These are phyloP conservation scores for Mediolabrus comicus DNA, from an alignment of 108 stramenopile genomes.

Conservation along the genomic window DNA sequence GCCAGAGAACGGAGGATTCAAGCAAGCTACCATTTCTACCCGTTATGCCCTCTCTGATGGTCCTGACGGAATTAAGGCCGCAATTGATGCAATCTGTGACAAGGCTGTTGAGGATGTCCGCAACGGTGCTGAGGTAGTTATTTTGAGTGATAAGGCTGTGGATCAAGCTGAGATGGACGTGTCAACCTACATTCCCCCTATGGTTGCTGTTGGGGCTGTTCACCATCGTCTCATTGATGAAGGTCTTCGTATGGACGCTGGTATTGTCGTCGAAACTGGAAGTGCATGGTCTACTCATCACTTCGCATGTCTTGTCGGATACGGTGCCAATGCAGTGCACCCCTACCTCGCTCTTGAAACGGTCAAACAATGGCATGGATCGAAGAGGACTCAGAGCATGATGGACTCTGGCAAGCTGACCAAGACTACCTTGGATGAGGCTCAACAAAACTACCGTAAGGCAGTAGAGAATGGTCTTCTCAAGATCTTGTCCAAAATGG, in stretches of 20 bases:
- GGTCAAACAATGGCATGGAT: slow-evolving; percentile 86
- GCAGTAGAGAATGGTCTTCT: slow-evolving; percentile 91
- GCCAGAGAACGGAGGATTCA: slow-evolving; percentile 79
- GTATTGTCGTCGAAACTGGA: slow-evolving; percentile 92
- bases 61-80: slow-evolving; percentile 79
- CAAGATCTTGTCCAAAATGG: slow-evolving; percentile 96
- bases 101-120: slow-evolving; percentile 80
- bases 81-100: slow-evolving; percentile 83
- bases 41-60: slow-evolving; percentile 80
- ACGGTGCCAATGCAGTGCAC: slow-evolving; percentile 94
- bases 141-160: slow-evolving; percentile 85
- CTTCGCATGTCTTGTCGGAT: slow-evolving; percentile 92
- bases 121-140: slow-evolving; percentile 85
- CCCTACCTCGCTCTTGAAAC: slow-evolving; percentile 95
- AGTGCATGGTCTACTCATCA: slow-evolving; percentile 94
- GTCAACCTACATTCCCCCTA: slow-evolving; percentile 88
- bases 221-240: slow-evolving; percentile 94
- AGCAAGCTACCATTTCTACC: slow-evolving; percentile 76
- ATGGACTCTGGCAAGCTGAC: slow-evolving; percentile 86
- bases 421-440: slow-evolving; percentile 67
- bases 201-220: slow-evolving; percentile 93
- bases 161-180: slow-evolving; percentile 60
- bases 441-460: slow-evolving; percentile 90
- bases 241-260: slow-evolving; percentile 90
- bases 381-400: slow-evolving; percentile 78